Evolutionary conservation across 352 stramenopile species (phyloP), one percentile per base, ranked within the genome.

Genomic region (Ochromonadaceae sp.): DNA sequence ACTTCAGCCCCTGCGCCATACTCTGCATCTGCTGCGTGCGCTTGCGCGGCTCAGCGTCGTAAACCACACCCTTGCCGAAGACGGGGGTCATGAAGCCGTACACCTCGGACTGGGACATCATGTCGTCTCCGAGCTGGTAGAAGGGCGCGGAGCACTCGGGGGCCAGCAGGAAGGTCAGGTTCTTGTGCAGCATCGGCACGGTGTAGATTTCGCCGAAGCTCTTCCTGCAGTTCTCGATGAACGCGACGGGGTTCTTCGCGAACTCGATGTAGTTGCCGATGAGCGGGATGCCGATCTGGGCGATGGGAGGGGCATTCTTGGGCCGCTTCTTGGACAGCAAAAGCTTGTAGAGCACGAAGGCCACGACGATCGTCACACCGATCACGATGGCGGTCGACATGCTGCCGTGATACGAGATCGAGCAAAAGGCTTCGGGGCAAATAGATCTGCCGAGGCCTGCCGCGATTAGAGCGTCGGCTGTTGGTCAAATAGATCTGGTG

Each of bases 41-140:
- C 60, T 88, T 88, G 62, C 84, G 86, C 31, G 81, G 81, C 43
- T 79, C 73, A 9, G 76, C 75, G 53, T 87, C 77, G 66, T 88
- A 89, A 36, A 88, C 81, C 10, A 95, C 77, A 39, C 76, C 80
- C 5, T 75, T 72, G 39, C 87, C 87, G 73, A 95, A 95, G 34
- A 95, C 85, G 1, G 86, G 81, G 65, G 79, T 88, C 81, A 93
- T 95, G 72, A 95, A 94, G 30, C 79, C 72, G 69, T 95, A 95
- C 5, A 88, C 82, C 70, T 86, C 82, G 52, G 83, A 74, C 71
- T 95, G 87, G 56, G 75, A 82, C 59, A 95, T 73, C 17, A 84
- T 75, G 57, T 93, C 84, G 68, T 95, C 72, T 34, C 67, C 75
- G 34, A 81, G 76, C 66, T 89, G 87, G 74, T 88, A 95, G 75